Evolutionary conservation across 2,329 filamentous ascomycete species (phyloP).

Genomic region (Penicillium crustosum): DNA sequence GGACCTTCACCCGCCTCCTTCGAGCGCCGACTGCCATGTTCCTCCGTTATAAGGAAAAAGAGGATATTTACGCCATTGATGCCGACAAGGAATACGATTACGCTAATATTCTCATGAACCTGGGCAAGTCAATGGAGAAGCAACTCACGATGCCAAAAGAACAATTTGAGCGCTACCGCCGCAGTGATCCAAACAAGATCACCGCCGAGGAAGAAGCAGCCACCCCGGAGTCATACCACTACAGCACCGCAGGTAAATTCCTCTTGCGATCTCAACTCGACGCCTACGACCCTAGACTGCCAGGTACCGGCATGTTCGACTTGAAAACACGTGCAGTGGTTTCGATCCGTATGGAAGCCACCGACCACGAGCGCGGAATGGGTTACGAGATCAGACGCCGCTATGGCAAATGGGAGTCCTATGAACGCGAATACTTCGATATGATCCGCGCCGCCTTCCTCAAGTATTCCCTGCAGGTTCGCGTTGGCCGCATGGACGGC

Average conservation of each 20-base stretch:
- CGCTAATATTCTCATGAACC: constrained; percentile 82
- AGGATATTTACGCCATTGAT: constrained; percentile 91
- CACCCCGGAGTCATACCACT: constrained; percentile 79
- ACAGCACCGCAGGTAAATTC: constrained; percentile 81
- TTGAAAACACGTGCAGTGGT: constrained; percentile 92
- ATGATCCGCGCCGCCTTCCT: constrained; percentile 94
- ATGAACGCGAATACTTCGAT: constrained; percentile 92
- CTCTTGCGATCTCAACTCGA: constrained; percentile 95
- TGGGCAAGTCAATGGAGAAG: constrained; percentile 97
- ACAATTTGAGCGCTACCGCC: constrained; percentile 82
- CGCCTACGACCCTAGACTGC: constrained; percentile 79
- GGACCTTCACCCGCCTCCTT: constrained; percentile 69
- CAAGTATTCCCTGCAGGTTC: constrained; percentile 94
- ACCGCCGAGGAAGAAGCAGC: constrained; percentile 66
- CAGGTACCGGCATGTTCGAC: constrained; percentile 92
- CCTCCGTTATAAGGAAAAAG: constrained; percentile 73
- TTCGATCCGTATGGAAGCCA: constrained; percentile 83
- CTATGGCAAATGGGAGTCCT: constrained; percentile 82
- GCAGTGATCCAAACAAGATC: constrained; percentile 65
- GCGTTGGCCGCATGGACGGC: constrained; percentile 97
- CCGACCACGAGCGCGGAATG: constrained; percentile 68
- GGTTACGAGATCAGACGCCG: constrained; percentile 82
- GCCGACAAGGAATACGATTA: constrained; percentile 89
- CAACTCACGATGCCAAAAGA: constrained; percentile 78
- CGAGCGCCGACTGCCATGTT: constrained; percentile 78